phyloP scores from a whole-genome alignment of 306 rosid species.

The Crataegus laevigata region DNA sequence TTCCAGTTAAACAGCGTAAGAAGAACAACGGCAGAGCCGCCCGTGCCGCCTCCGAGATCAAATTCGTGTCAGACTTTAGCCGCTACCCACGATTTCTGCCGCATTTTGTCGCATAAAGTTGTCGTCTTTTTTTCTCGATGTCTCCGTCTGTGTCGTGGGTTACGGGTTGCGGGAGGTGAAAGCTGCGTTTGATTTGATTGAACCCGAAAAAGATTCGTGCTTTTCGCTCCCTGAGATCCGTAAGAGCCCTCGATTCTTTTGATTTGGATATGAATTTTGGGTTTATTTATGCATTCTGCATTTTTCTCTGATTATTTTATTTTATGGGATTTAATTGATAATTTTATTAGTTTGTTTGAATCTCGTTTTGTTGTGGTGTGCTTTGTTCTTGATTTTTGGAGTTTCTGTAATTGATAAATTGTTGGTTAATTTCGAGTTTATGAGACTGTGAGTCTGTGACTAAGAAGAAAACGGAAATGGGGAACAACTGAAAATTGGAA shows the following conservation, averaged over 20 bases:
- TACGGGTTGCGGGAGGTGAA: conserved; percentile 7
- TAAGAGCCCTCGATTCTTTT: conserved; percentile 14
- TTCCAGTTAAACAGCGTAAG: neutral
- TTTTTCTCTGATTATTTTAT: conserved; percentile 1
- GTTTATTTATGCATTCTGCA: neutral
- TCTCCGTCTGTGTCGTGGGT: neutral
- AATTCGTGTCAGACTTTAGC: neutral
- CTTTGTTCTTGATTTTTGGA: neutral
- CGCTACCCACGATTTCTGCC: neutral
- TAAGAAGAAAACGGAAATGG: neutral
- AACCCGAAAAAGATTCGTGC: conserved; percentile 7
- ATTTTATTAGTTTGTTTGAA: neutral
- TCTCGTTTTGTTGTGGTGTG: neutral
- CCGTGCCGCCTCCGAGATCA: neutral
- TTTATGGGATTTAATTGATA: neutral
- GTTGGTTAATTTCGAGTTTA: neutral
- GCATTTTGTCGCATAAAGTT: neutral
- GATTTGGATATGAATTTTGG: neutral
- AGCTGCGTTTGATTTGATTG: conserved; percentile 9
- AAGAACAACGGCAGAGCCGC: neutral
- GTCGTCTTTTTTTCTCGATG: neutral
- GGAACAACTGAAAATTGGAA: neutral
- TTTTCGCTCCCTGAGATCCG: conserved; percentile 15
- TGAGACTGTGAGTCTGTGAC: neutral
- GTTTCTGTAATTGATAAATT: neutral